These are phyloP conservation scores for Aspergillus luchuensis DNA, from an alignment of 2,329 filamentous ascomycete species.

Conservation along the genomic window DNA sequence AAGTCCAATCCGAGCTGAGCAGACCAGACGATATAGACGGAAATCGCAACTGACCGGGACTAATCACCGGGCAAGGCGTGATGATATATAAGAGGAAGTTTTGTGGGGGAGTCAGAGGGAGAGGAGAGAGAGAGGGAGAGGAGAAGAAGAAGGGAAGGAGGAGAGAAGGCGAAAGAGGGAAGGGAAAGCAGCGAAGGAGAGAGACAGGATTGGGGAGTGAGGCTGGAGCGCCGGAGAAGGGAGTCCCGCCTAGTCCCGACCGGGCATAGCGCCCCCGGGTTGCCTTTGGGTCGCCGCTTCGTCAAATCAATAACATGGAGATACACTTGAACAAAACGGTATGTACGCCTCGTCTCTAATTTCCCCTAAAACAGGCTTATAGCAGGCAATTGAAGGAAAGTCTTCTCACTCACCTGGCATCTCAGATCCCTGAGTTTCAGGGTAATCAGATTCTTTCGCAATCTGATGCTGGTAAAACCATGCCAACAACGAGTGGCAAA, in stretches of 20 bases:
- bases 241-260: slow-evolving; percentile 8
- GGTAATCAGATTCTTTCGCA: too few relatives aligned
- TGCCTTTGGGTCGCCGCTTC: neutral
- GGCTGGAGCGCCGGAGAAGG: slow-evolving; percentile 15
- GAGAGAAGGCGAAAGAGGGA: neutral
- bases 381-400: too few relatives aligned
- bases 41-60: slow-evolving; percentile 7
- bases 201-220: slow-evolving; percentile 4
- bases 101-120: slow-evolving; percentile 1
- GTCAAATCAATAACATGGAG: too few relatives aligned
- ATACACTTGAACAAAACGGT: too few relatives aligned
- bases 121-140: slow-evolving; percentile 2
- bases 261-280: slow-evolving; percentile 1
- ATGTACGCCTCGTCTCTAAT: too few relatives aligned
- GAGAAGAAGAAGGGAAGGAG: slow-evolving; percentile 1
- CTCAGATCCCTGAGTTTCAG: too few relatives aligned
- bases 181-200: slow-evolving; percentile 1
- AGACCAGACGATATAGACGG: slow-evolving; percentile 17
- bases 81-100: slow-evolving; percentile 8
- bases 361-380: too few relatives aligned
- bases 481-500: too few relatives aligned
- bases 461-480: too few relatives aligned
- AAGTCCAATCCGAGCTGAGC: slow-evolving; percentile 18
- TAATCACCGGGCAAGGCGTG: slow-evolving; percentile 4
- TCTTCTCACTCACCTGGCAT: too few relatives aligned